Evolutionary conservation across 2,329 filamentous ascomycete species (phyloP).

Genomic region (Aureobasidium sp.): DNA sequence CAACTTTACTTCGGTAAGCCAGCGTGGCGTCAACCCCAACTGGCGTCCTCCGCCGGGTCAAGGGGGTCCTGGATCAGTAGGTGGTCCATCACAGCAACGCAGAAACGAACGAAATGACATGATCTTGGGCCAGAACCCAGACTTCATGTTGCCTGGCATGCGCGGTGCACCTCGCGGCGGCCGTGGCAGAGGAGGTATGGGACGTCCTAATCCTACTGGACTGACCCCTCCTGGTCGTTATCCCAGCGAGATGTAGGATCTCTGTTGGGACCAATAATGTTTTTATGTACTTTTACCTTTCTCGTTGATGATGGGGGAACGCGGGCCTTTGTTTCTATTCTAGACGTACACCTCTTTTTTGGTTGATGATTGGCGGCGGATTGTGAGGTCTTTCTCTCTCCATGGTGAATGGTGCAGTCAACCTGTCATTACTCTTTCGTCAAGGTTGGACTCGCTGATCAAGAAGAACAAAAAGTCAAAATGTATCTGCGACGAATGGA

Average conservation of each 20-base stretch:
- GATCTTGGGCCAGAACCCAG: slow-evolving; percentile 71
- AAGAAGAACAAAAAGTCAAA: background rate
- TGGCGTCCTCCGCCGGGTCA: slow-evolving; percentile 58
- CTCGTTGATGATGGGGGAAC: background rate
- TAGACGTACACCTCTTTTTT: background rate
- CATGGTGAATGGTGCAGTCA: background rate
- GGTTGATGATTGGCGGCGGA: background rate
- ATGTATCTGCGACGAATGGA: background rate
- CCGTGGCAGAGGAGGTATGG: slow-evolving; percentile 20
- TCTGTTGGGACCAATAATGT: slow-evolving; percentile 3
- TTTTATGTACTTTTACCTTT: slow-evolving; percentile 11
- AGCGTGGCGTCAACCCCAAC: slow-evolving; percentile 79
- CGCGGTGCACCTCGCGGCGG: slow-evolving; percentile 27
- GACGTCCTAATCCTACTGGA: slow-evolving; percentile 19
- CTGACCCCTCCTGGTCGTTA: slow-evolving; percentile 29
- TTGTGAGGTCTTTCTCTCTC: background rate
- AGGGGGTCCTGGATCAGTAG: slow-evolving; percentile 11
- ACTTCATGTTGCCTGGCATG: slow-evolving; percentile 65
- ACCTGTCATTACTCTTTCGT: background rate
- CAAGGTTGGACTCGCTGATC: background rate
- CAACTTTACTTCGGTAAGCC: slow-evolving; percentile 84
- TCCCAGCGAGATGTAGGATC: slow-evolving; percentile 22
- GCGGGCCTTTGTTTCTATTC: slow-evolving; percentile 12
- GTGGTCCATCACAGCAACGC: slow-evolving; percentile 34
- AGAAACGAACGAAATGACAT: slow-evolving; percentile 56